Evolutionary conservation across 345 rosid species (phyloP).

Genomic region (Eucalyptus marginata): DNA sequence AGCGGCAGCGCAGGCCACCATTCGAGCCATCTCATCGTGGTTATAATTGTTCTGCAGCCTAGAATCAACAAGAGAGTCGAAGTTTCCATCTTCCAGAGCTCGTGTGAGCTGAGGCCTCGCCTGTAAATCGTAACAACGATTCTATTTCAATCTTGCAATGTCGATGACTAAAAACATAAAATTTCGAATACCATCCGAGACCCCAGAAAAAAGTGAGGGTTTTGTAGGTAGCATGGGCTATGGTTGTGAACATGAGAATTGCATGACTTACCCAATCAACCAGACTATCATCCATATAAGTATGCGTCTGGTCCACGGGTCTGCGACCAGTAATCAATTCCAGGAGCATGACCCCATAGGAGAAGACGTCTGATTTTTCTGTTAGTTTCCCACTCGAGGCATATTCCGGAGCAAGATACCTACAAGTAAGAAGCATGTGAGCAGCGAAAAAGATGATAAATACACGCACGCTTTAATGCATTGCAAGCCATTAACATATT

Average conservation of each 20-base stretch:
- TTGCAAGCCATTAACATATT: background rate
- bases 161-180: background rate
- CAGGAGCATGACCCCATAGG: slow-evolving; percentile 86
- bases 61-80: slow-evolving; percentile 52
- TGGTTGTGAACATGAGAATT: background rate
- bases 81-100: slow-evolving; percentile 60
- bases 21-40: slow-evolving; percentile 67
- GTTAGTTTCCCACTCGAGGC: slow-evolving; percentile 90
- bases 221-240: background rate
- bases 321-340: slow-evolving; percentile 79
- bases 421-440: background rate
- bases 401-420: slow-evolving; percentile 94
- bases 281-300: slow-evolving; percentile 81
- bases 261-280: slow-evolving; percentile 78
- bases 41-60: slow-evolving; percentile 44
- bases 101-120: slow-evolving; percentile 74
- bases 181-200: background rate
- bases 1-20: slow-evolving; percentile 90
- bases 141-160: background rate
- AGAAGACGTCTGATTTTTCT: slow-evolving; percentile 86
- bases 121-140: slow-evolving; percentile 7
- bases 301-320: slow-evolving; percentile 57
- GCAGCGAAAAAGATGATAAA: background rate
- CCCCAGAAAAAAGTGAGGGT: background rate
- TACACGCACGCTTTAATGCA: background rate